Percentiles rank a stretch among this genome's conserved stretches.
phyloP scores from a whole-genome alignment of 2,329 filamentous ascomycete species.

The Fusarium cyanostomum region DNA sequence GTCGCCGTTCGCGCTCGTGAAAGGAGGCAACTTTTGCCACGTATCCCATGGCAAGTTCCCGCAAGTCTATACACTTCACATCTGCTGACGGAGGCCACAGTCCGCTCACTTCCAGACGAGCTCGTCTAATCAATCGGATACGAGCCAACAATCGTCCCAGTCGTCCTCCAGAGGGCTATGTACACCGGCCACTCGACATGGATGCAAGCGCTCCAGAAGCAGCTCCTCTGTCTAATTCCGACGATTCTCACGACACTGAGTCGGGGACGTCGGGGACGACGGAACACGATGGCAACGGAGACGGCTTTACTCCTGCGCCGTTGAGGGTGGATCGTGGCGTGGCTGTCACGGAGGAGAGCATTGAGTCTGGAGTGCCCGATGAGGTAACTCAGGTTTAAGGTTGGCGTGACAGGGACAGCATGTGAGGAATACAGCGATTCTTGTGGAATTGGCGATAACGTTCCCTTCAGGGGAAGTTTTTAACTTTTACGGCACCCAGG shows the following conservation, averaged over 20 bases:
- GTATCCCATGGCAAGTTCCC: slow-evolving; percentile 14
- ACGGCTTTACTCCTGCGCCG: slow-evolving; percentile 37
- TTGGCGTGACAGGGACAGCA: background rate
- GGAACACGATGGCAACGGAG: background rate
- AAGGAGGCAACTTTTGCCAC: background rate
- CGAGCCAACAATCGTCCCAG: slow-evolving; percentile 3
- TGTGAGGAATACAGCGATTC: background rate
- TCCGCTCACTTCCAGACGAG: slow-evolving; percentile 11
- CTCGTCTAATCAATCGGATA: slow-evolving; percentile 8
- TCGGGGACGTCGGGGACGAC: background rate
- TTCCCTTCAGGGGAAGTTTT: background rate
- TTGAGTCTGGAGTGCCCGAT: slow-evolving; percentile 58
- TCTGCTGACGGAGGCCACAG: slow-evolving; percentile 14
- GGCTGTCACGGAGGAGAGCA: slow-evolving; percentile 65
- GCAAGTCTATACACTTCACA: background rate
- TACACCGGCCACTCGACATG: background rate
- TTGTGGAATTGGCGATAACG: background rate
- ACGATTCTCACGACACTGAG: background rate
- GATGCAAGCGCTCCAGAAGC: background rate
- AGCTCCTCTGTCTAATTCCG: background rate
- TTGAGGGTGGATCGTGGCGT: slow-evolving; percentile 62
- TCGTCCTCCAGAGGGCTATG: slow-evolving; percentile 1
- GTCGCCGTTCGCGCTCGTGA: background rate
- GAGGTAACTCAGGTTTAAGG: slow-evolving; percentile 49
- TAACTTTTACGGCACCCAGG: slow-evolving; percentile 2